Evolutionary conservation across 108 stramenopile genomes (phyloP), one percentile per base, ranked within the genome.

Genomic region (Pseudonitzschia multistriata): DNA sequence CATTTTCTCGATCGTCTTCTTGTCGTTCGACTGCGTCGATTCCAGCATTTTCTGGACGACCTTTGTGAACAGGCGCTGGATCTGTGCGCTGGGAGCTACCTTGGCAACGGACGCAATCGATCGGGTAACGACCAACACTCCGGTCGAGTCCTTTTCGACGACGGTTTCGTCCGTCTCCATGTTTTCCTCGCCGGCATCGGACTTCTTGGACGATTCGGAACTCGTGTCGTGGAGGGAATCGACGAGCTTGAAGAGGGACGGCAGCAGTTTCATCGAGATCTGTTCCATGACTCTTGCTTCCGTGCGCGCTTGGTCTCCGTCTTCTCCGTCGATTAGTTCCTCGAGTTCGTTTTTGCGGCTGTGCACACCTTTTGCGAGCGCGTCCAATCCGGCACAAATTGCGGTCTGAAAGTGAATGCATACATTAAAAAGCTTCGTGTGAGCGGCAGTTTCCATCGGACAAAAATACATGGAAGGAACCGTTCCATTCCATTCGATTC

Each of bases 61-160:
- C 57, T 86, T 93, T 66, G 90, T 82, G 68, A 93, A 93, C 11
- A 93, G 84, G 19, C 66, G 72, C 62, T 83, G 85, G 8, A 90
- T 63, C 29, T 88, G 84, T 10, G 65, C 66, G 28, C 50, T 56
- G n/a, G 92, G 85, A 29, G 86, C 83, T 17, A 89, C 37, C 48
- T 74, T 70, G 21, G 86, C 81, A 5, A 89, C 69, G 25, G 85
- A 69, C 0, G 88, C 77, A 53, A 93, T 93, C 33, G 88, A 78
- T 49, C 81, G 83, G 1, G 85, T 86, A 6, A 93, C 69, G 28
- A 76, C 65, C n/a, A 79, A 71, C 6, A 82, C 83, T 17, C 71
- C 67, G 47, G 74, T 72, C 22, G 66, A 67, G 19, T 83, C 76
- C 30, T 79, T 73, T 54, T 74, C 34, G 72, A 49, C 47, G 48